Conservation (phyloP, 768 basidiomycete species). For the Mycena rebaudengoi region DNA sequence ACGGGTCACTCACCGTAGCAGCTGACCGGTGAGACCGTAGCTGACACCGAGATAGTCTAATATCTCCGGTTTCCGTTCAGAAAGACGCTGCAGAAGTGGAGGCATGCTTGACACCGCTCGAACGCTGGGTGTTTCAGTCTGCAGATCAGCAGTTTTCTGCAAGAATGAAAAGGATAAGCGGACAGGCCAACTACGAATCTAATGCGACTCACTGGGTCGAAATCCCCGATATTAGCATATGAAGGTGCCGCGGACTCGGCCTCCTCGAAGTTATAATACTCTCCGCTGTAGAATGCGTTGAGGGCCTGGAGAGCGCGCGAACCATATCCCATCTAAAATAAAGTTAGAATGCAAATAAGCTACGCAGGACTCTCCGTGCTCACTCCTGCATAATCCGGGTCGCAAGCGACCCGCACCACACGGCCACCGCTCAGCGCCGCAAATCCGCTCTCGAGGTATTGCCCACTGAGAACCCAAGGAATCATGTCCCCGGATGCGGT, state of each 20-base stretch:
- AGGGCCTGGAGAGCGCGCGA: slow-evolving; percentile 86
- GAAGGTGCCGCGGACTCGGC: slow-evolving; percentile 55
- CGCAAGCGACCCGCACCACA: slow-evolving; percentile 92
- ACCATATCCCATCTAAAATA: slow-evolving; percentile 92
- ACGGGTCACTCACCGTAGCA: slow-evolving; percentile 65
- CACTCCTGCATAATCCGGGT: slow-evolving; percentile 94
- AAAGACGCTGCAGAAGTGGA: slow-evolving; percentile 88
- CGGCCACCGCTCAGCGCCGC: slow-evolving; percentile 91
- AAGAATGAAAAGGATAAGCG: not conserved
- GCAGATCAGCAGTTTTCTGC: slow-evolving; percentile 54
- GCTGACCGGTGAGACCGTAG: slow-evolving; percentile 88
- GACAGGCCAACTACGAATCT: not conserved
- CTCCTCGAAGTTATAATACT: slow-evolving; percentile 90
- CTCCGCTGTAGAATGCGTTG: slow-evolving; percentile 92
- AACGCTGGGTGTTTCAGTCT: slow-evolving; percentile 81
- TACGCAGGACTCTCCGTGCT: slow-evolving; percentile 36
- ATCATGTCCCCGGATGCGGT: slow-evolving; percentile 96
- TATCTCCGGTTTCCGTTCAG: slow-evolving; percentile 88
- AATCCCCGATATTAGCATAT: slow-evolving; percentile 64
- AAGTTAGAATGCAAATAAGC: slow-evolving; percentile 2
- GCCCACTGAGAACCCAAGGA: slow-evolving; percentile 93
- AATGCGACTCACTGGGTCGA: slow-evolving; percentile 51
- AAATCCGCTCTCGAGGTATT: slow-evolving; percentile 97
- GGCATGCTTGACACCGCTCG: slow-evolving; percentile 86
- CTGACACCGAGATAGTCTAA: slow-evolving; percentile 97